Conservation (phyloP, 768 basidiomycete genomes). For the Podaxis mareebaensis region DNA sequence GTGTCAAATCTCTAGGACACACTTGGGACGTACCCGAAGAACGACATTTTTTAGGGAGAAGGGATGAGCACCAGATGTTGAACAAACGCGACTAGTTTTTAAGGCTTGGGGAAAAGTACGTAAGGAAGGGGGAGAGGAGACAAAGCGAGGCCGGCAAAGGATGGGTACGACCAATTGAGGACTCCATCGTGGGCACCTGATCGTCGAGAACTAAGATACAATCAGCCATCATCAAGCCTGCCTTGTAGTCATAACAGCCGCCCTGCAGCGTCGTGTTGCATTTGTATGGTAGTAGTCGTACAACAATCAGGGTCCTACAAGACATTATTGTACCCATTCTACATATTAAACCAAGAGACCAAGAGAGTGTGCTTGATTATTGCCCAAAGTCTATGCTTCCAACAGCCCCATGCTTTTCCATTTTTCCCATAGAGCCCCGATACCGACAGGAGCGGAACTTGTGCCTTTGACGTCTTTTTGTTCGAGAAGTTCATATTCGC, state of each 20-base stretch:
- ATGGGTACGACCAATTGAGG: background rate
- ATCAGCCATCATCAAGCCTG: background rate
- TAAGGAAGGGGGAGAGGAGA: background rate
- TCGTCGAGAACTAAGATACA: slow-evolving; percentile 1
- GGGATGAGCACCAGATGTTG: background rate
- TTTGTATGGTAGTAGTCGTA: background rate
- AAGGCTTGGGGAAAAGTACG: background rate
- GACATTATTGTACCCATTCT: background rate
- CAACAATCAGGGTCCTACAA: background rate
- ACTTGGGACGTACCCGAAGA: slow-evolving; percentile 64
- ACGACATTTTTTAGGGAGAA: slow-evolving; percentile 56
- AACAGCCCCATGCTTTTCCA: slow-evolving; percentile 91
- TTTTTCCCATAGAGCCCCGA: slow-evolving; percentile 81
- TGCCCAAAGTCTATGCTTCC: slow-evolving; percentile 37
- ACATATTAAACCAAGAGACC: background rate
- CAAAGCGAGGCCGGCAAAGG: background rate
- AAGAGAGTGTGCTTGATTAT: background rate
- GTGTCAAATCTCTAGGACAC: background rate
- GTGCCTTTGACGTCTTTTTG: slow-evolving; percentile 85
- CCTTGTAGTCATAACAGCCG: slow-evolving; percentile 1
- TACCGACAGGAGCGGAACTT: slow-evolving; percentile 61
- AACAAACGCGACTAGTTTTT: background rate
- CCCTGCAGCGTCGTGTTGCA: background rate
- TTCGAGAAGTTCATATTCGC: slow-evolving; percentile 91
- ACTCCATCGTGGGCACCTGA: slow-evolving; percentile 3